Percentiles rank a stretch among this genome's conserved stretches.
phyloP scores from a whole-genome alignment of 768 basidiomycete species.

The Suillus fuscotomentosus region DNA sequence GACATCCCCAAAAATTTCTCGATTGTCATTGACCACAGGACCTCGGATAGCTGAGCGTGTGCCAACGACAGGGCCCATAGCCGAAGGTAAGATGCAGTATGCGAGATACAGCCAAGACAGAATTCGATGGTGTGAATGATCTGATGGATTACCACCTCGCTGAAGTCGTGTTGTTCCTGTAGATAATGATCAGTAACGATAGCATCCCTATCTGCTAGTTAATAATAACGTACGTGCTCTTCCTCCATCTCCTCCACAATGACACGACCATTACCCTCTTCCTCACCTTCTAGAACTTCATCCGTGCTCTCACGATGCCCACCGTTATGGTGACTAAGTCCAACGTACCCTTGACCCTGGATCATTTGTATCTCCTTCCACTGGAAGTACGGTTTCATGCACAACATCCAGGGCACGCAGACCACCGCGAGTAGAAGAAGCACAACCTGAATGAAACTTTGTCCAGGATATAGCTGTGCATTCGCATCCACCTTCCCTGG shows the following conservation, averaged over 20 bases:
- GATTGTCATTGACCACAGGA: slow-evolving; percentile 88
- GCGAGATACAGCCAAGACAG: slow-evolving; percentile 97
- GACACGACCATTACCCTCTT: slow-evolving; percentile 75
- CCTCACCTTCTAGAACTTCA: slow-evolving; percentile 69
- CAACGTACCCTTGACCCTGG: slow-evolving; percentile 82
- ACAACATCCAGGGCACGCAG: slow-evolving; percentile 95
- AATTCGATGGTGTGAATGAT: slow-evolving; percentile 99
- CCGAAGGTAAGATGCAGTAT: slow-evolving; percentile 91
- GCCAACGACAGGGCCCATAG: slow-evolving; percentile 98
- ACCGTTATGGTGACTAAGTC: slow-evolving; percentile 58
- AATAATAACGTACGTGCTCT: slow-evolving; percentile 60
- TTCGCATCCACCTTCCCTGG: slow-evolving; percentile 76
- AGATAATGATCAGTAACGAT: slow-evolving; percentile 11
- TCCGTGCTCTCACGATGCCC: slow-evolving; percentile 52
- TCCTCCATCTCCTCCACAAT: slow-evolving; percentile 69
- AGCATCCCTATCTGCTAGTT: slow-evolving; percentile 9
- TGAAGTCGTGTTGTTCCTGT: slow-evolving; percentile 86
- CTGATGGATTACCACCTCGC: slow-evolving; percentile 96
- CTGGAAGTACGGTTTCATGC: slow-evolving; percentile 86
- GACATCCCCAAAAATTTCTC: slow-evolving; percentile 56
- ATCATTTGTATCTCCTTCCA: slow-evolving; percentile 89
- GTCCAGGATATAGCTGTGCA: slow-evolving; percentile 81
- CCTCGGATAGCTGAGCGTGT: slow-evolving; percentile 95
- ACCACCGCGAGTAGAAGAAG: slow-evolving; percentile 75
- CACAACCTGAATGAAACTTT: slow-evolving; percentile 78